These are phyloP conservation scores for Kockiozyma suomiensis DNA, from an alignment of 805 yeast species.

Conservation along the genomic window DNA sequence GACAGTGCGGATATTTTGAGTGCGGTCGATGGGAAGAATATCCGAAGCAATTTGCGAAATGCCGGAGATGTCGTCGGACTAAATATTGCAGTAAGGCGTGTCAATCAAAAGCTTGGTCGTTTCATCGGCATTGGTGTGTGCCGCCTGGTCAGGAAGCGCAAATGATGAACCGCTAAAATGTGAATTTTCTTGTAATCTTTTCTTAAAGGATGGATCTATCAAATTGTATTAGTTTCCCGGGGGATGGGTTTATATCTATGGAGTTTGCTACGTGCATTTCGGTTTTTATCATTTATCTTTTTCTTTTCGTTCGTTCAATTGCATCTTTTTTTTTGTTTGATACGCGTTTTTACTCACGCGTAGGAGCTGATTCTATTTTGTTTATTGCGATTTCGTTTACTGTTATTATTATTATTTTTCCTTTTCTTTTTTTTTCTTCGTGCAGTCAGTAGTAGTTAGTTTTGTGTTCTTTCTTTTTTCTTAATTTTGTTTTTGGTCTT, in stretches of 20 bases:
- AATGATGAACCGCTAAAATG: slow-evolving; percentile 1
- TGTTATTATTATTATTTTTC: too few species aligned
- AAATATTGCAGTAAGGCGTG: slow-evolving; percentile 93
- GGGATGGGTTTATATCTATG: slow-evolving; percentile 1
- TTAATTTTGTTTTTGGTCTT: too few species aligned
- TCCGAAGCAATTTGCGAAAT: slow-evolving; percentile 92
- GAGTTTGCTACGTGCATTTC: slow-evolving; percentile 4
- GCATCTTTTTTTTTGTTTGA: neutral
- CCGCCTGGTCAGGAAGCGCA: slow-evolving; percentile 24
- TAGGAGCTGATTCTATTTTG: neutral
- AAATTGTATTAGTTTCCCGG: too few species aligned
- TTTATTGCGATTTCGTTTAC: too few species aligned
- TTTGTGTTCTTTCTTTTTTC: too few species aligned
- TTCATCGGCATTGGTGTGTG: slow-evolving; percentile 90
- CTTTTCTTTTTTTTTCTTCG: too few species aligned
- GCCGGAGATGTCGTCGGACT: slow-evolving; percentile 90
- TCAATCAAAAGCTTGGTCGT: slow-evolving; percentile 88
- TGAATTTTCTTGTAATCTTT: too few species aligned
- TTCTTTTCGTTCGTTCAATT: neutral
- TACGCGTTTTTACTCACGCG: too few species aligned
- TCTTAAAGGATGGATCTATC: too few species aligned
- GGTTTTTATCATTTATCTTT: neutral
- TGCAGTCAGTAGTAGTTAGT: too few species aligned
- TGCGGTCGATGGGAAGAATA: slow-evolving; percentile 93
- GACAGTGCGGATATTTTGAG: slow-evolving; percentile 91